These are phyloP conservation scores for Saccharomycopsis malanga DNA, from an alignment of 805 yeast species.

Conservation along the genomic window DNA sequence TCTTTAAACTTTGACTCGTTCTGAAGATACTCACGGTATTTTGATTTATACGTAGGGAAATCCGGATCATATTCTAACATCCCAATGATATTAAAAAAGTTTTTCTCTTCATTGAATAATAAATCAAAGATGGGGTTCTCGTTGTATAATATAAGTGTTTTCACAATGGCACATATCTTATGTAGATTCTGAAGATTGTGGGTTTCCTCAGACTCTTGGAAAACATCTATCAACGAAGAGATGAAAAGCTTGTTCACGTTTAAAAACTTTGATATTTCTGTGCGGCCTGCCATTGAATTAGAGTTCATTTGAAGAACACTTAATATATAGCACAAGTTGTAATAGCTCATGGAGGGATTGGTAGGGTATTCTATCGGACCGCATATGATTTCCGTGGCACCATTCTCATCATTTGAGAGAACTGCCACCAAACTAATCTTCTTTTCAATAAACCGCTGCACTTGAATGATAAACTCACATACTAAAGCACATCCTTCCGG, in stretches of 20 bases:
- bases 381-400: conserved; percentile 63
- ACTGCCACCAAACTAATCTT: conserved; percentile 71
- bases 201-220: conserved; percentile 46
- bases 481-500: conserved; percentile 79
- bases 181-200: conserved; percentile 52
- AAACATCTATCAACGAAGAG: conserved; percentile 41
- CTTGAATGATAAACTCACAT: conserved; percentile 71
- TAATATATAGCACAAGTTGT: conserved; percentile 45
- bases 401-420: conserved; percentile 35
- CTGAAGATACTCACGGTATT: conserved; percentile 59
- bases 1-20: conserved; percentile 60
- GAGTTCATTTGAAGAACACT: conserved; percentile 54
- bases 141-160: conserved; percentile 62
- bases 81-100: conserved; percentile 41
- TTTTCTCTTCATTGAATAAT: conserved; percentile 42
- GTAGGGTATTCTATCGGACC: conserved; percentile 73
- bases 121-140: conserved; percentile 55
- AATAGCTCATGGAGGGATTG: conserved; percentile 39
- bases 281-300: conserved; percentile 55
- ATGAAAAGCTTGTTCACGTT: conserved; percentile 45
- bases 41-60: conserved; percentile 71
- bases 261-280: conserved; percentile 50
- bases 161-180: conserved; percentile 63
- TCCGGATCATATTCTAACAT: conserved; percentile 88
- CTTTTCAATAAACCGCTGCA: conserved; percentile 55